Evolutionary conservation across 805 yeast species (phyloP), one percentile per base, ranked within the genome.

Genomic region (Sugiyamaella lignohabitans): DNA sequence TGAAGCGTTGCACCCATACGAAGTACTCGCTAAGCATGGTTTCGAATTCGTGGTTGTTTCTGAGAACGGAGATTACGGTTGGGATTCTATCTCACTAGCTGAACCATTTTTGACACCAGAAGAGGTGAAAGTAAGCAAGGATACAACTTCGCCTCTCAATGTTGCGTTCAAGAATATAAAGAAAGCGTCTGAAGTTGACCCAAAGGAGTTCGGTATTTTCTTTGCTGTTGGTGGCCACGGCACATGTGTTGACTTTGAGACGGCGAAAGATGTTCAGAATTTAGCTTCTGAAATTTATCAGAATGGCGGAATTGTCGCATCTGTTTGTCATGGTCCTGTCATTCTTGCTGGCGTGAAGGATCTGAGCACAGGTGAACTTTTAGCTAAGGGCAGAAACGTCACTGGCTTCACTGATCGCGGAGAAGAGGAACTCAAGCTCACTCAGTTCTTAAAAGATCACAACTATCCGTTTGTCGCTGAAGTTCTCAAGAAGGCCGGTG

Each of bases 191-290:
- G 80, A 75, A 22, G 61, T 79, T 41, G 60, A 74, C 45, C 61
- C 80, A 10, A 59, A 60, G 14, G 78, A 77, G 34, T 81, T 70
- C 61, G 70, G 69, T 39, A 69, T 79, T 50, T 72, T 80, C 59
- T 79, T 67, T 54, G 84, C 82, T 36, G 73, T 83, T 42, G 87
- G 79, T 43, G 87, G 87, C 34, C 87, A 82, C 57, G 87, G 77
- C 24, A 67, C 82, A 23, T 53, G 73, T 36, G 76, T 71, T 53
- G 87, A 80, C 60, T 79, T 69, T 62, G 81, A 81, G 39, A 65
- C 59, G 2, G 82, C 82, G 14, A 62, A 58, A 4, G 69, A 59
- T 16, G 62, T 80, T 45, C 78, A 73, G 46, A 51, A 59, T 20
- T 48, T 76, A 38, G 81, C 79, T 18, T 62, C 66, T 23, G 63